phyloP scores from a whole-genome alignment of 169 alveolate genomes.

The Plasmodium fragile region DNA sequence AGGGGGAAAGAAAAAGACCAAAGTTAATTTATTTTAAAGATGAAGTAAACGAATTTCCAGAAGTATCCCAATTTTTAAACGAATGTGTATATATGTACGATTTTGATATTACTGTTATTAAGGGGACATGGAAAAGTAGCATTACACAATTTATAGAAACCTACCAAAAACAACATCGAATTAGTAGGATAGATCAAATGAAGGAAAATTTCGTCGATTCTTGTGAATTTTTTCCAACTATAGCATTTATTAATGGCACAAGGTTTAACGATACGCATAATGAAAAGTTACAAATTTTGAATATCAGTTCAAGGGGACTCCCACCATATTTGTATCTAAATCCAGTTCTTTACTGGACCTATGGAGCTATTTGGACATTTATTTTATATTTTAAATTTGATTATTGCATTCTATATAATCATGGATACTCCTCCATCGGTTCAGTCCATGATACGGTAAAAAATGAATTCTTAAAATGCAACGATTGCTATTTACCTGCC shows the following conservation, averaged over 20 bases:
- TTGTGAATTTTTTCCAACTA: slow-evolving; percentile 3
- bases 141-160: slow-evolving; percentile 42
- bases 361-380: slow-evolving; percentile 87
- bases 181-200: slow-evolving; percentile 7
- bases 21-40: slow-evolving; percentile 61
- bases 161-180: slow-evolving; percentile 10
- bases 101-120: slow-evolving; percentile 45
- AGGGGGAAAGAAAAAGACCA: slow-evolving; percentile 54
- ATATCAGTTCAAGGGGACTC: slow-evolving; percentile 71
- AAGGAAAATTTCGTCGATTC: neutral
- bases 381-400: slow-evolving; percentile 79
- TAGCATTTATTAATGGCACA: slow-evolving; percentile 72
- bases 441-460: slow-evolving; percentile 78
- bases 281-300: slow-evolving; percentile 58
- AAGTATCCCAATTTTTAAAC: slow-evolving; percentile 59
- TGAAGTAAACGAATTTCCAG: slow-evolving; percentile 63
- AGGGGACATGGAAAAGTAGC: slow-evolving; percentile 67
- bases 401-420: slow-evolving; percentile 83
- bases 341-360: slow-evolving; percentile 83
- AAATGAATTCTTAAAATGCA: slow-evolving; percentile 77
- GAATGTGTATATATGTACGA: slow-evolving; percentile 72
- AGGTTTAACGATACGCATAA: slow-evolving; percentile 46
- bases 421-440: slow-evolving; percentile 86
- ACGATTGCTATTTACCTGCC: slow-evolving; percentile 82
- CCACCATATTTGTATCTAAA: slow-evolving; percentile 78